Base-by-base conservation (phyloP, 1,284 basidiomycete genomes). In the Schizophyllum commune region DNA sequence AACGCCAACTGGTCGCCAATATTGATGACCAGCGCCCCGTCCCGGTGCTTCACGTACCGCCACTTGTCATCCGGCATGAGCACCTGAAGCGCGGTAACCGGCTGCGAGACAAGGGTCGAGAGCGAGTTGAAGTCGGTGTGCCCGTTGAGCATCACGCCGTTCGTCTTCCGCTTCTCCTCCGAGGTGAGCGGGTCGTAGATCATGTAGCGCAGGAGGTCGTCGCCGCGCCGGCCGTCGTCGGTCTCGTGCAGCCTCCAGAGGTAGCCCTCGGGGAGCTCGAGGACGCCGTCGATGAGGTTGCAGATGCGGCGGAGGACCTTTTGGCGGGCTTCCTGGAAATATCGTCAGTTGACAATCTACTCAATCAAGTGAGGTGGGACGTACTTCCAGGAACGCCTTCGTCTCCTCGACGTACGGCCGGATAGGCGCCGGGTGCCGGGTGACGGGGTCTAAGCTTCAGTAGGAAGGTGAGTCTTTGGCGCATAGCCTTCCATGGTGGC, bases 171-270 rank as follows among this genome's bases (percentile, higher is more conserved):
- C 13, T 71, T 70, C 62, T 79, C 75, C 33, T 72, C 71, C 0
- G 65, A 60, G 1, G 72, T 73, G 56, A 74, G 67, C 56, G 75
- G 74, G 60, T 72, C 69, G 68, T 80, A 81, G 58, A 79, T 71
- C 79, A 81, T 81, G 66, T 79, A 79, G 33, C 78, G 72, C 19
- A 79, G 67, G 56, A 79, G 73, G 71, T 74, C 73, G 56, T 72
- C 68, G 34, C 73, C 73, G 9, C 64, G 70, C 20, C 61, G 56
- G 0, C 72, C 71, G n/a, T 71, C 63, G 0, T 61, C 56, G 20
- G 69, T 68, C 58, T 72, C 62, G 59, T 74, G 73, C n/a, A 74
- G 64, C 4, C 61, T 60, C 70, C 71, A 74, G 1, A 74, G 65
- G 54, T 73, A 65, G 8, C 71, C 73, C 56, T 74, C 71, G 58